Percentiles rank a stretch among this genome's conserved stretches.
Conservation (phyloP, 208 protist genomes). For the Trypanosoma vivax region DNA sequence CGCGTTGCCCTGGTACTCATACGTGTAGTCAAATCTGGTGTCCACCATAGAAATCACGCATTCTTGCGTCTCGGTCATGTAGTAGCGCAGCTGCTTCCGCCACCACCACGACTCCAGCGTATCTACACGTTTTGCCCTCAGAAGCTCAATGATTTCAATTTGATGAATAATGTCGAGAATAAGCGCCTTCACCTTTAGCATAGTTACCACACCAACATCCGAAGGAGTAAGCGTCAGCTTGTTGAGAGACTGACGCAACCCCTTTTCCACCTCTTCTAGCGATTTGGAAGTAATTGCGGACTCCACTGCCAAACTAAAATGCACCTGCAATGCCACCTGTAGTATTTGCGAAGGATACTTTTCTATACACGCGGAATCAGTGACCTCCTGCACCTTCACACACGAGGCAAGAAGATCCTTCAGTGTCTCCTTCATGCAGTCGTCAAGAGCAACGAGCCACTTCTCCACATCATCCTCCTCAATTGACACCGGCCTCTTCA, state of each 20-base stretch:
- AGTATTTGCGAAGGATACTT: slow-evolving; percentile 88
- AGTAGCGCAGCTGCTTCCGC: slow-evolving; percentile 97
- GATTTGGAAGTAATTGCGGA: slow-evolving; percentile 32
- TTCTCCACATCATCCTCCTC: slow-evolving; percentile 87
- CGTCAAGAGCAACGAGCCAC: slow-evolving; percentile 90
- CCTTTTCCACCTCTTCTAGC: slow-evolving; percentile 26
- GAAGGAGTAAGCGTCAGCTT: slow-evolving; percentile 52
- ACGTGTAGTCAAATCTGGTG: slow-evolving; percentile 93
- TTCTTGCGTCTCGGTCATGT: slow-evolving; percentile 37
- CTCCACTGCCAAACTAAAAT: slow-evolving; percentile 73
- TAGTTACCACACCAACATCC: slow-evolving; percentile 32
- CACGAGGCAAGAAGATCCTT: slow-evolving; percentile 57
- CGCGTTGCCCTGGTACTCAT: slow-evolving; percentile 94
- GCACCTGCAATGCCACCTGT: slow-evolving; percentile 77
- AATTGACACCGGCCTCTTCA: slow-evolving; percentile 70
- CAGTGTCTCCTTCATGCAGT: slow-evolving; percentile 81
- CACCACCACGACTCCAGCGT: slow-evolving; percentile 87
- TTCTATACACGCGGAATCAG: slow-evolving; percentile 27
- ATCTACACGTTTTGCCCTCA: slow-evolving; percentile 46
- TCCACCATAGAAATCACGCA: slow-evolving; percentile 91
- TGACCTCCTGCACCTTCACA: slow-evolving; percentile 37
- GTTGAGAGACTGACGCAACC: slow-evolving; percentile 47
- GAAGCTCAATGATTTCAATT: slow-evolving; percentile 89
- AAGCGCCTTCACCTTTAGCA: slow-evolving; percentile 90
- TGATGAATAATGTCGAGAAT: slow-evolving; percentile 96